phyloP scores from a whole-genome alignment of 768 basidiomycete genomes.

The Hirschioporus abietinus region DNA sequence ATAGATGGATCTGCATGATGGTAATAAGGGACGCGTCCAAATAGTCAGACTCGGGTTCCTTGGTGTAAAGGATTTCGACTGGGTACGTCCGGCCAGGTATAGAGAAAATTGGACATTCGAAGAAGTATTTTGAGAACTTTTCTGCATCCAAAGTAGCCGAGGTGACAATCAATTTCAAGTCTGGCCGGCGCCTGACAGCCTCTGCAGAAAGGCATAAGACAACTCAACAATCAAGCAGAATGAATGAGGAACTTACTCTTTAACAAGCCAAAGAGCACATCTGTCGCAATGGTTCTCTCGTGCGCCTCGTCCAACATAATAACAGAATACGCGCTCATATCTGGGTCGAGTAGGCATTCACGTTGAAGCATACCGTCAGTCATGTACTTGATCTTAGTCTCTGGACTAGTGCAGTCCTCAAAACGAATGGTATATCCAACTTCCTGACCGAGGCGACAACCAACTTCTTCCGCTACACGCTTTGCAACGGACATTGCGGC shows the following conservation, averaged over 20 bases:
- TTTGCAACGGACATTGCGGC: slow-evolving; percentile 99
- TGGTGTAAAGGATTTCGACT: slow-evolving; percentile 96
- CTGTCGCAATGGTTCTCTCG: slow-evolving; percentile 97
- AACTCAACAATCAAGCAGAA: neutral
- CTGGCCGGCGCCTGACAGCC: slow-evolving; percentile 89
- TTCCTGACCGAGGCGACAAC: slow-evolving; percentile 94
- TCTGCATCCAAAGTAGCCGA: slow-evolving; percentile 99
- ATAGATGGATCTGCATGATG: slow-evolving; percentile 98
- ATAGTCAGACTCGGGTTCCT: slow-evolving; percentile 97
- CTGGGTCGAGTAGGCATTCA: slow-evolving; percentile 94
- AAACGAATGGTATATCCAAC: slow-evolving; percentile 99
- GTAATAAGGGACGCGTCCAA: slow-evolving; percentile 97
- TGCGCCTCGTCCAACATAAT: slow-evolving; percentile 99
- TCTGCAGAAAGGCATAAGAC: slow-evolving; percentile 44
- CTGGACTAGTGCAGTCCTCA: slow-evolving; percentile 97
- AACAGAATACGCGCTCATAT: slow-evolving; percentile 88
- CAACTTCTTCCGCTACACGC: slow-evolving; percentile 97
- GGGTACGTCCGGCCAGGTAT: slow-evolving; percentile 99
- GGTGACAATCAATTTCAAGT: slow-evolving; percentile 96
- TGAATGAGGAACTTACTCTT: slow-evolving; percentile 54
- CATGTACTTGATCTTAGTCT: slow-evolving; percentile 99
- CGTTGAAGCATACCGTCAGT: slow-evolving; percentile 99
- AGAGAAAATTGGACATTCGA: slow-evolving; percentile 97
- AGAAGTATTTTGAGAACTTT: slow-evolving; percentile 99
- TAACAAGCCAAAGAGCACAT: slow-evolving; percentile 92